Conservation (phyloP, 192 early-diverging fungal species). For the Rhizophagus prolifer region DNA sequence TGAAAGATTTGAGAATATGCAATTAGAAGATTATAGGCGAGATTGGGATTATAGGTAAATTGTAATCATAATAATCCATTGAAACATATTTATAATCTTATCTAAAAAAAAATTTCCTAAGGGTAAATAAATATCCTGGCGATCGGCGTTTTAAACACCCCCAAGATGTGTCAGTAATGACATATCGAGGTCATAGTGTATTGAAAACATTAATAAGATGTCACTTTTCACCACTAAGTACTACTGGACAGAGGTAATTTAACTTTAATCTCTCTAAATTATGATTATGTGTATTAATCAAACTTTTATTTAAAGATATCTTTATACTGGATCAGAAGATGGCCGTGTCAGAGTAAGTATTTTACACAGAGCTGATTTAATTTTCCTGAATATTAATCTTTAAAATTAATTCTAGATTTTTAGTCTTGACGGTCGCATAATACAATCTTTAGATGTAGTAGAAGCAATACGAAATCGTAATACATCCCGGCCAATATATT, state of each 20-base stretch:
- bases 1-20: slow-evolving; percentile 26
- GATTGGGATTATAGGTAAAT: slow-evolving; percentile 28
- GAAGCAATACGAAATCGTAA: not conserved
- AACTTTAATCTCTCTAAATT: not conserved
- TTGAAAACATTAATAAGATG: slow-evolving; percentile 69
- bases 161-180: slow-evolving; percentile 55
- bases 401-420: slow-evolving; percentile 31
- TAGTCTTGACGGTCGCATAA: slow-evolving; percentile 40
- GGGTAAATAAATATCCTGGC: slow-evolving; percentile 36
- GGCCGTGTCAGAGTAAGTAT: slow-evolving; percentile 50
- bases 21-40: slow-evolving; percentile 11
- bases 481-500: not conserved
- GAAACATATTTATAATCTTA: not conserved
- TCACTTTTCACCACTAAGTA: slow-evolving; percentile 58
- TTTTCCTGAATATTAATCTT: not conserved
- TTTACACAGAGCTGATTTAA: not conserved
- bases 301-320: slow-evolving; percentile 35
- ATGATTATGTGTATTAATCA: not conserved
- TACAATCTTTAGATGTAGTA: slow-evolving; percentile 33
- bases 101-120: slow-evolving; percentile 13
- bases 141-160: slow-evolving; percentile 40
- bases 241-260: slow-evolving; percentile 51
- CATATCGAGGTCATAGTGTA: slow-evolving; percentile 62
- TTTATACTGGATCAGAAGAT: slow-evolving; percentile 65
- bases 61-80: not conserved